Evolutionary conservation across 768 basidiomycete genomes (phyloP).

Genomic region (Rhodotorula sphaerocarpa): DNA sequence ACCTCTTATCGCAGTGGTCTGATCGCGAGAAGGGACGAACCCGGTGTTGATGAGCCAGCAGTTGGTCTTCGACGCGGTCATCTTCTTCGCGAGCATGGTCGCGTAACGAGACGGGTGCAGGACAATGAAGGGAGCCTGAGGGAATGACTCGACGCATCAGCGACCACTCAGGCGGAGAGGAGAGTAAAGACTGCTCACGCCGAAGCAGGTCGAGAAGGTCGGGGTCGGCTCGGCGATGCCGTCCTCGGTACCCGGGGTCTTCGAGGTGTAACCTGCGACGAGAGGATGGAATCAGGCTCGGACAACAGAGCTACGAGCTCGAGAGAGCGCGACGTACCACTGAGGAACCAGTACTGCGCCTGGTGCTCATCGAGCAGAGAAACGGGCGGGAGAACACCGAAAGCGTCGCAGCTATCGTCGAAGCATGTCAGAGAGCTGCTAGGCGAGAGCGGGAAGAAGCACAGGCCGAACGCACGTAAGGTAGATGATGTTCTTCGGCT

Average conservation of each 20-base stretch:
- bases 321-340: neutral
- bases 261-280: constrained; percentile 66
- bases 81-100: constrained; percentile 89
- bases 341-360: constrained; percentile 61
- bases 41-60: constrained; percentile 99
- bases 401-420: constrained; percentile 82
- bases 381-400: constrained; percentile 94
- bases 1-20: too few species aligned
- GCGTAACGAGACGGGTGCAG: constrained; percentile 79
- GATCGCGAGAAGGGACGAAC: constrained; percentile 14
- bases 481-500: constrained; percentile 85
- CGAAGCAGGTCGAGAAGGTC: constrained; percentile 92
- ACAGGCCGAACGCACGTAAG: constrained; percentile 38
- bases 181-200: constrained; percentile 43
- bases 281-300: neutral
- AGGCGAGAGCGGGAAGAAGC: too few species aligned
- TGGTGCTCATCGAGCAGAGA: constrained; percentile 85
- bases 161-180: too few species aligned
- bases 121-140: constrained; percentile 80
- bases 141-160: too few species aligned
- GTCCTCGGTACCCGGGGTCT: constrained; percentile 92
- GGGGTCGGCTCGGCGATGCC: constrained; percentile 97
- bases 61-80: constrained; percentile 77
- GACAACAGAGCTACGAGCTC: neutral
- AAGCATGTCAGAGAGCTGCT: constrained; percentile 52